A percentile compares a stretch with the other conserved stretches of the same genome.
Evolutionary conservation across 2,329 filamentous ascomycete species (phyloP).

Genomic region (Blastomyces silverae): DNA sequence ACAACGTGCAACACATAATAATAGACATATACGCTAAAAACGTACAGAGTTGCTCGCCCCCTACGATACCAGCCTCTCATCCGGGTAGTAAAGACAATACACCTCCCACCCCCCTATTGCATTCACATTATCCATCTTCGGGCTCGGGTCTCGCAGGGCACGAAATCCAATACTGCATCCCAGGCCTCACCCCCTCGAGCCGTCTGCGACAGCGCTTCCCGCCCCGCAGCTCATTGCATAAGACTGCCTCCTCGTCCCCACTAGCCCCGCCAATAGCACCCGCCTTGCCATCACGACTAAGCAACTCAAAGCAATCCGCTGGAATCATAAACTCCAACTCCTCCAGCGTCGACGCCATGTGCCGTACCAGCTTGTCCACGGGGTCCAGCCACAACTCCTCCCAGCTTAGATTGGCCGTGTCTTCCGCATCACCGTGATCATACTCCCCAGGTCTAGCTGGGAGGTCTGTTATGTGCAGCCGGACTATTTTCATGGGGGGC

Average conservation of each 20-base stretch:
- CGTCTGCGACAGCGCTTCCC: slow-evolving; percentile 9
- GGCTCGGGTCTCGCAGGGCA: not conserved
- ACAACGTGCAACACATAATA: not conserved
- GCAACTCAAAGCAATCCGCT: not conserved
- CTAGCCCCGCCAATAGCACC: not conserved
- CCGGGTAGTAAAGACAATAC: not conserved
- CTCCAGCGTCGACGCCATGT: not conserved
- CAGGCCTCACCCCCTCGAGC: not conserved
- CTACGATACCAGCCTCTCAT: not conserved
- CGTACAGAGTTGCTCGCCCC: not conserved
- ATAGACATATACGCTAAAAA: not conserved
- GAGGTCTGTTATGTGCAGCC: not conserved
- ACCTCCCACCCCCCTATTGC: not conserved
- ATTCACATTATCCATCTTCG: not conserved
- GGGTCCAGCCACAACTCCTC: not conserved
- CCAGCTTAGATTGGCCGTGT: not conserved
- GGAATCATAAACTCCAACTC: slow-evolving; percentile 4
- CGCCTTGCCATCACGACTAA: not conserved
- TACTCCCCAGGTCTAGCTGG: not conserved
- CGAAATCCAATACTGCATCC: slow-evolving; percentile 9
- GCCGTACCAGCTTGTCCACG: not conserved
- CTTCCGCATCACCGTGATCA: not conserved
- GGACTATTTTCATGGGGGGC: not conserved
- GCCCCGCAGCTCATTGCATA: not conserved
- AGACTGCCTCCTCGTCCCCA: not conserved